phyloP scores from a whole-genome alignment of 192 early-diverging fungal species.

The Umbelopsis sp. region DNA sequence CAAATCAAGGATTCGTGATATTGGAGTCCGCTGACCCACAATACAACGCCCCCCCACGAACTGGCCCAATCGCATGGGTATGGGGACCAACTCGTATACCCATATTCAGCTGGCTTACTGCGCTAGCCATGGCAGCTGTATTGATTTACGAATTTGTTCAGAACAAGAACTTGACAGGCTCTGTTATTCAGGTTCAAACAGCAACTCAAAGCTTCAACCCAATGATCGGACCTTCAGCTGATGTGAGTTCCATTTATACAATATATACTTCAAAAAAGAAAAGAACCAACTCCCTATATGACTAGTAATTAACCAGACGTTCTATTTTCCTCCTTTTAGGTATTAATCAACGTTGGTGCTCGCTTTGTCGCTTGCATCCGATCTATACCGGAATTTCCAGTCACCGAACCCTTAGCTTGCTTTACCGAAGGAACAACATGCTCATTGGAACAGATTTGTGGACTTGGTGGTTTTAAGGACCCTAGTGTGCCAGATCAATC shows the following conservation, averaged over 20 bases:
- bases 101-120: constrained; percentile 48
- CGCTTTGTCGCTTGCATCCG: constrained; percentile 84
- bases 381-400: constrained; percentile 29
- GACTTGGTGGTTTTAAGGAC: constrained; percentile 56
- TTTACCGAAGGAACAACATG: constrained; percentile 37
- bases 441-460: constrained; percentile 60
- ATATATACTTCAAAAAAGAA: too few species aligned
- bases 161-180: constrained; percentile 62
- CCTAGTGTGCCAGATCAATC: constrained; percentile 64
- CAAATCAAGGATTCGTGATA: constrained; percentile 7
- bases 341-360: constrained; percentile 71
- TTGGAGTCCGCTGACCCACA: constrained; percentile 1
- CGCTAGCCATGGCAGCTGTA: constrained; percentile 43
- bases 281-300: too few species aligned
- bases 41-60: neutral
- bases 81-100: constrained; percentile 30
- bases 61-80: neutral
- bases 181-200: constrained; percentile 56
- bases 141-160: constrained; percentile 55
- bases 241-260: constrained; percentile 42
- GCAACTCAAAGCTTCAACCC: constrained; percentile 61
- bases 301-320: too few species aligned
- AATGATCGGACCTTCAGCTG: constrained; percentile 77
- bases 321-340: constrained; percentile 32
- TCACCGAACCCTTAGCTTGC: constrained; percentile 22